Evolutionary conservation across 2,329 filamentous ascomycete genomes (phyloP).

Genomic region (Nothopassalora personata): DNA sequence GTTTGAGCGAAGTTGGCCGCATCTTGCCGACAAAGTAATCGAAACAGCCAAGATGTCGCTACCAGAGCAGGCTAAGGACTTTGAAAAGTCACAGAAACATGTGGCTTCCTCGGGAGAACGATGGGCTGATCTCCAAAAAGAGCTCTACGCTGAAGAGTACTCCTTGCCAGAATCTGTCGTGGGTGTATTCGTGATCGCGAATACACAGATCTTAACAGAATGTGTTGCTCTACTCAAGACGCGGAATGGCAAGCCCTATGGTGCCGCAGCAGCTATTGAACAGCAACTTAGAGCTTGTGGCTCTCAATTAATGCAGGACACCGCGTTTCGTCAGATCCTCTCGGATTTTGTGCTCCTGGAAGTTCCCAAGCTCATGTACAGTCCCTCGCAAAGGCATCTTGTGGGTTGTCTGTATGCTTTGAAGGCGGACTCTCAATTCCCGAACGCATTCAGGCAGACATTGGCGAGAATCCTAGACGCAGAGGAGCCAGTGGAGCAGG

Average conservation of each 20-base stretch:
- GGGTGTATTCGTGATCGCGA: conserved; percentile 32
- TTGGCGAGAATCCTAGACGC: conserved; percentile 17
- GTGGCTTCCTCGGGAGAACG: conserved; percentile 62
- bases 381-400: conserved; percentile 63
- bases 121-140: conserved; percentile 53
- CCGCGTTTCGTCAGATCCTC: conserved; percentile 39
- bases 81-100: conserved; percentile 63
- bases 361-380: conserved; percentile 56
- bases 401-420: conserved; percentile 58
- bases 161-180: conserved; percentile 22
- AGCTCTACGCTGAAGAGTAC: conserved; percentile 31
- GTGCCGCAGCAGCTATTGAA: conserved; percentile 56
- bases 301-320: conserved; percentile 36
- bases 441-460: conserved; percentile 23
- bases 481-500: conserved; percentile 19
- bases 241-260: conserved; percentile 61
- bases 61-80: conserved; percentile 76
- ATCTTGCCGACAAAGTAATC: conserved; percentile 57
- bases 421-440: conserved; percentile 31
- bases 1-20: conserved; percentile 56
- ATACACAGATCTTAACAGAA: conserved; percentile 41
- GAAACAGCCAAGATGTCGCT: conserved; percentile 66
- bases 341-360: conserved; percentile 50
- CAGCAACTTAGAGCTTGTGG: conserved; percentile 45
- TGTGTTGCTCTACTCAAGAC: conserved; percentile 47